Evolutionary conservation across 2,329 filamentous ascomycete genomes (phyloP).

Genomic region (Trichophyton verrucosum): DNA sequence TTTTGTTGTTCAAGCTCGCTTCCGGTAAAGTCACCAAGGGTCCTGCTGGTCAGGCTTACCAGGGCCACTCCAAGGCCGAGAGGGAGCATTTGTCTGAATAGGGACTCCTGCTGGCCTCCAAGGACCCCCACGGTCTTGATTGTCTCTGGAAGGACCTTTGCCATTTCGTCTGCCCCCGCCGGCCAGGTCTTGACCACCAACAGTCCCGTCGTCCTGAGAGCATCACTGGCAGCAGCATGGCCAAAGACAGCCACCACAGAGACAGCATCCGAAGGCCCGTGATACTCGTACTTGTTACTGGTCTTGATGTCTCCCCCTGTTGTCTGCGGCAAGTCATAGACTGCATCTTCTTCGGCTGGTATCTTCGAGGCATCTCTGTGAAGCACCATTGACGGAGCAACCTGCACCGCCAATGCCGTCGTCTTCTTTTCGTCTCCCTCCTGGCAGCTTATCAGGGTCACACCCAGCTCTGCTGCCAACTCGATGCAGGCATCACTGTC

Average conservation of each 20-base stretch:
- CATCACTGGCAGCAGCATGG: neutral
- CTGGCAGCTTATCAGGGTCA: neutral
- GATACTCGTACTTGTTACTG: neutral
- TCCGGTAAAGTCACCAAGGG: neutral
- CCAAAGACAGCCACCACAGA: neutral
- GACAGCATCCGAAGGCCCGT: neutral
- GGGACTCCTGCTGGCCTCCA: conserved; percentile 55
- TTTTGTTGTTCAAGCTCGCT: neutral
- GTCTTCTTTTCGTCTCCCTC: neutral
- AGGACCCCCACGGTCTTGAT: conserved; percentile 61
- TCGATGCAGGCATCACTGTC: neutral
- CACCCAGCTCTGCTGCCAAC: neutral
- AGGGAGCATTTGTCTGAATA: no score
- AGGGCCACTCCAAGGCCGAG: neutral
- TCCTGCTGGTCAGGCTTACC: neutral
- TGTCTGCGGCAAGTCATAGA: neutral
- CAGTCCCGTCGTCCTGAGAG: neutral
- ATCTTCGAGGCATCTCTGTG: neutral
- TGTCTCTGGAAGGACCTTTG: conserved; percentile 64
- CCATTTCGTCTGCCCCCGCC: conserved; percentile 63
- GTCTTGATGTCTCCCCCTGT: neutral
- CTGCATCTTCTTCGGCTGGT: neutral
- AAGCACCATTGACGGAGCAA: neutral
- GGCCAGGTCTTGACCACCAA: neutral
- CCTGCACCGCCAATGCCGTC: neutral